Evolutionary conservation across 805 yeast species (phyloP).

Genomic region (Metahyphopichia silvanorum): DNA sequence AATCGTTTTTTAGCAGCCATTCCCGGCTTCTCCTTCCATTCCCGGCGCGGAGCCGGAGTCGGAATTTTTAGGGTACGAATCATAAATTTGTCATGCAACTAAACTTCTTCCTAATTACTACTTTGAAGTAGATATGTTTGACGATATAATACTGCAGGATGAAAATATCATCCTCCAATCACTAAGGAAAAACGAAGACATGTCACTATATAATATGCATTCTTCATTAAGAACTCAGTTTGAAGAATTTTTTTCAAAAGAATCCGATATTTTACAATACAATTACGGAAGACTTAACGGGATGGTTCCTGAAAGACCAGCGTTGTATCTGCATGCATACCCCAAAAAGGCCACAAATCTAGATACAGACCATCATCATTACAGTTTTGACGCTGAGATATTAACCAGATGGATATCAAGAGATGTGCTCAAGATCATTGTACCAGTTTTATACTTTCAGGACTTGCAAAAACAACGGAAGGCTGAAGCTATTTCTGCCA

Average conservation of each 20-base stretch:
- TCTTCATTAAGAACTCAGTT: background rate
- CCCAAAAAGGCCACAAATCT: conserved; percentile 15
- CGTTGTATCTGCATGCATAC: conserved; percentile 12
- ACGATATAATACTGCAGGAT: conserved; percentile 12
- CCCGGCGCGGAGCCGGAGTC: conserved; percentile 5
- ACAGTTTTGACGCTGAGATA: conserved; percentile 11
- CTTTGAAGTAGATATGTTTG: conserved; percentile 8
- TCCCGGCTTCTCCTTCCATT: conserved; percentile 4
- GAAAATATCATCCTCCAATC: conserved; percentile 10
- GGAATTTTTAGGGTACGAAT: conserved; percentile 2
- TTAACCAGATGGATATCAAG: conserved; percentile 17
- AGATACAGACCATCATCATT: conserved; percentile 15
- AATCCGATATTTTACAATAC: conserved; percentile 7
- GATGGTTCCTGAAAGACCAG: conserved; percentile 11
- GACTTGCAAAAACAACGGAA: conserved; percentile 9
- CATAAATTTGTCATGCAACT: background rate
- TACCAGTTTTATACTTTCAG: conserved; percentile 16
- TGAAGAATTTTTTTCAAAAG: conserved; percentile 10
- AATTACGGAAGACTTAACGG: conserved; percentile 7
- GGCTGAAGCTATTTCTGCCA: conserved; percentile 7
- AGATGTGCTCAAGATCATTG: conserved; percentile 11
- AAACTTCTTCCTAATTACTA: background rate
- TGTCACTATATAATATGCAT: conserved; percentile 4
- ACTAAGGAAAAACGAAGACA: background rate
- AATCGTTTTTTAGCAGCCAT: conserved; percentile 3